These are phyloP conservation scores for Funneliformis mosseae DNA, from an alignment of 192 early-diverging fungal species.

Conservation along the genomic window DNA sequence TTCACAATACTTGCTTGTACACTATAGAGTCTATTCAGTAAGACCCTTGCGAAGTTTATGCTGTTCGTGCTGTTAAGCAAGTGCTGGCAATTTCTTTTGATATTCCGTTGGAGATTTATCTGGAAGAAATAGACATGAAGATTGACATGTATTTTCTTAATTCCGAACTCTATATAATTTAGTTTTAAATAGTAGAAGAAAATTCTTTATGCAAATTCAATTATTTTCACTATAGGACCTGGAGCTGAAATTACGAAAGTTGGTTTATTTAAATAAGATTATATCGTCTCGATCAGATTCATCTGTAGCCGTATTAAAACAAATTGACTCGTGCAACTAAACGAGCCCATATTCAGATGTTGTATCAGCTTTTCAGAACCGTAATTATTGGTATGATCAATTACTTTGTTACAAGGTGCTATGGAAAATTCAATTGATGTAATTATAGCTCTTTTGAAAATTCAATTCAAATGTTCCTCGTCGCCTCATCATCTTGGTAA, in stretches of 20 bases:
- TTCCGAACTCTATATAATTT: too few relatives aligned
- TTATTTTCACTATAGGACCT: conserved; percentile 76
- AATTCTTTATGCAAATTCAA: too few relatives aligned
- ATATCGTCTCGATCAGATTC: conserved; percentile 79
- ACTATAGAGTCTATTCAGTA: too few relatives aligned
- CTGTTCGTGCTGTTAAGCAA: too few relatives aligned
- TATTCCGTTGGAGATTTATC: too few relatives aligned
- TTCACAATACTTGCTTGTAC: too few relatives aligned
- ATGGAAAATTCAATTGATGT: conserved; percentile 33
- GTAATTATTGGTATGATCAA: conserved; percentile 50
- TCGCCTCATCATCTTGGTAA: conserved; percentile 41
- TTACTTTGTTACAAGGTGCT: conserved; percentile 37
- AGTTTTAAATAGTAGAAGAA: too few relatives aligned
- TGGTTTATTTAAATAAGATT: conserved; percentile 78
- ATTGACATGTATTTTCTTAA: too few relatives aligned
- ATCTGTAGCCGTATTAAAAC: conserved; percentile 67
- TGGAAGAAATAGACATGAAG: too few relatives aligned
- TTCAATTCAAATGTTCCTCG: conserved; percentile 33
- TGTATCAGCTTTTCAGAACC: conserved; percentile 66
- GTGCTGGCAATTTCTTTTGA: too few relatives aligned
- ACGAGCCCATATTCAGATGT: conserved; percentile 87
- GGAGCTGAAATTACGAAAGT: conserved; percentile 51
- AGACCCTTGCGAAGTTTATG: too few relatives aligned
- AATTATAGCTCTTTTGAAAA: conserved; percentile 25
- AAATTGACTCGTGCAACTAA: conserved; percentile 60